Conservation (phyloP, 768 basidiomycete genomes). For the Chalciporus sphaerocephalus region DNA sequence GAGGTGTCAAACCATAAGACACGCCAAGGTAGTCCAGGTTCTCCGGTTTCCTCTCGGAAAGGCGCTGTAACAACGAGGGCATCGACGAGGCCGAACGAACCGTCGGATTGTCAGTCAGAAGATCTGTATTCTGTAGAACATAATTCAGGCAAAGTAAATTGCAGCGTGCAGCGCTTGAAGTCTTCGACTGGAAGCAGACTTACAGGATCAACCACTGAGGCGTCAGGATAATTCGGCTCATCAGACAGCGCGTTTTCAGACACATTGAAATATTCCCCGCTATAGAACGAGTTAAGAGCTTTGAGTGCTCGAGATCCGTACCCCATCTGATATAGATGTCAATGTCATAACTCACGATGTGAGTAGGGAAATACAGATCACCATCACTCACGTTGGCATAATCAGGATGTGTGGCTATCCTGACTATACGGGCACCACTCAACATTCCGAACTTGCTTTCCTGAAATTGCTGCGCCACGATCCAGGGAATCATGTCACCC, state of each 20-base stretch:
- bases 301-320: slow-evolving; percentile 90
- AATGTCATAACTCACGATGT: neutral
- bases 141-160: neutral
- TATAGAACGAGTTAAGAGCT: slow-evolving; percentile 85
- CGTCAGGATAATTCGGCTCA: slow-evolving; percentile 60
- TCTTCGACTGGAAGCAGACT: slow-evolving; percentile 8
- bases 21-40: slow-evolving; percentile 91
- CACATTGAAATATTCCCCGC: slow-evolving; percentile 85
- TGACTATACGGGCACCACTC: slow-evolving; percentile 86
- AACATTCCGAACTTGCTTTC: slow-evolving; percentile 90
- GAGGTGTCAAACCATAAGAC: slow-evolving; percentile 89
- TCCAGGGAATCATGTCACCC: slow-evolving; percentile 98
- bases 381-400: slow-evolving; percentile 69
- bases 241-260: slow-evolving; percentile 51
- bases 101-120: slow-evolving; percentile 75
- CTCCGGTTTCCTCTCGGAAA: slow-evolving; percentile 88
- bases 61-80: slow-evolving; percentile 89
- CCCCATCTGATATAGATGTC: slow-evolving; percentile 74
- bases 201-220: slow-evolving; percentile 45
- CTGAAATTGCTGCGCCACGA: slow-evolving; percentile 92
- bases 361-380: neutral
- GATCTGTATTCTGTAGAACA: slow-evolving; percentile 39
- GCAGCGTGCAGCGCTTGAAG: slow-evolving; percentile 1
- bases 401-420: slow-evolving; percentile 95
- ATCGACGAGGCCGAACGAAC: slow-evolving; percentile 72